These are phyloP conservation scores for Paraleonurus japonicus DNA, from an alignment of 257 asterid genomes.

Conservation along the genomic window DNA sequence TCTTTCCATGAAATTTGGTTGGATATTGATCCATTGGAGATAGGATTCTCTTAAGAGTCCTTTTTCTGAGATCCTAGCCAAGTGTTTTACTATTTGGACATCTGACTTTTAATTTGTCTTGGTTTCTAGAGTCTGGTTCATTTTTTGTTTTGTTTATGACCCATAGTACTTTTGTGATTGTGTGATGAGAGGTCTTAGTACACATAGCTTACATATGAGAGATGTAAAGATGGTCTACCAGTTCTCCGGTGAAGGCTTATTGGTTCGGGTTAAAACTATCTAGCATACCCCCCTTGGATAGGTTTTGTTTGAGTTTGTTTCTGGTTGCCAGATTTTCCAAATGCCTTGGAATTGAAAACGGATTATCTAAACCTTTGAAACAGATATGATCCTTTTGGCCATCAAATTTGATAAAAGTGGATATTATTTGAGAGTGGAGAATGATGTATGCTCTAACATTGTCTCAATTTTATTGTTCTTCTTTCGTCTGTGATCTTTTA, in stretches of 20 bases:
- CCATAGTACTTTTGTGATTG: constrained; percentile 3
- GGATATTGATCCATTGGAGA: neutral
- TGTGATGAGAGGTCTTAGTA: constrained; percentile 7
- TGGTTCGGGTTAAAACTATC: neutral
- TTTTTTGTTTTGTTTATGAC: constrained; percentile 5
- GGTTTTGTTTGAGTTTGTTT: neutral
- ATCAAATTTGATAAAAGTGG: constrained; percentile 3
- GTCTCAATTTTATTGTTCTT: constrained; percentile 4
- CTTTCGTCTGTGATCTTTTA: neutral
- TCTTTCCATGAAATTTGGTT: constrained; percentile 15
- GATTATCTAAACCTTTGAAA: neutral
- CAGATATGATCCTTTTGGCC: constrained; percentile 9
- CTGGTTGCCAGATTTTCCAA: neutral
- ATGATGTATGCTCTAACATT: neutral
- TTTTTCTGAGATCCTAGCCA: neutral
- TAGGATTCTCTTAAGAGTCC: neutral
- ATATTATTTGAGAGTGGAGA: constrained; percentile 8
- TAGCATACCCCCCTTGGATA: neutral
- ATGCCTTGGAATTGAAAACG: constrained; percentile 10
- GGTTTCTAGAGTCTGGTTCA: constrained; percentile 12
- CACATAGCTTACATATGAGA: constrained; percentile 6
- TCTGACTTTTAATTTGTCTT: neutral
- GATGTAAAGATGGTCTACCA: neutral
- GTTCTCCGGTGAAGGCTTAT: constrained; percentile 17
- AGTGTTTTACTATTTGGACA: constrained; percentile 17